These are phyloP conservation scores for Hypoxylon crocopeplum DNA, from an alignment of 495 filamentous ascomycete species.

Conservation along the genomic window DNA sequence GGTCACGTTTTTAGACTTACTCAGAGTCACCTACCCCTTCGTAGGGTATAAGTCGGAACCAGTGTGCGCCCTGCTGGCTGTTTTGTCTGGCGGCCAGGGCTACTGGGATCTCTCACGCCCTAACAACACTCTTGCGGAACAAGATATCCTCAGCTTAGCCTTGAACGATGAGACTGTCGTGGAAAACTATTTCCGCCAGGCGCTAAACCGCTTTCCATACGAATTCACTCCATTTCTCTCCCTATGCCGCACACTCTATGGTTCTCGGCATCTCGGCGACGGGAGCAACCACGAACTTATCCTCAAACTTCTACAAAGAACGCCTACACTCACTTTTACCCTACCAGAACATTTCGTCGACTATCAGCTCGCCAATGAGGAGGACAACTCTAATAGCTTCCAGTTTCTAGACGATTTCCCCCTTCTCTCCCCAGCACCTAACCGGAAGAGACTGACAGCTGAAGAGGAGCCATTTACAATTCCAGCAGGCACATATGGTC, in stretches of 20 bases:
- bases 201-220: constrained; percentile 81
- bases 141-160: constrained; percentile 57
- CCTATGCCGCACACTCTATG: constrained; percentile 49
- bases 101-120: constrained; percentile 60
- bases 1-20: constrained; percentile 66
- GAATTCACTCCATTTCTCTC: constrained; percentile 81
- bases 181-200: constrained; percentile 61
- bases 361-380: constrained; percentile 79
- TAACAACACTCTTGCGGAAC: constrained; percentile 47
- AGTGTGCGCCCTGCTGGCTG: constrained; percentile 64
- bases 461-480: constrained; percentile 57
- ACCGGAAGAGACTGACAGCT: constrained; percentile 35
- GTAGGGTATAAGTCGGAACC: constrained; percentile 73
- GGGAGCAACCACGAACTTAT: constrained; percentile 59
- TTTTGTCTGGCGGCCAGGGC: constrained; percentile 61
- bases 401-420: constrained; percentile 58
- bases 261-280: constrained; percentile 46
- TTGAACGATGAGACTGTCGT: constrained; percentile 62
- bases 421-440: constrained; percentile 54
- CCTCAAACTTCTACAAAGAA: constrained; percentile 63
- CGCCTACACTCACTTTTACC: constrained; percentile 74
- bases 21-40: constrained; percentile 62
- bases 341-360: constrained; percentile 68
- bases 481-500: constrained; percentile 70
- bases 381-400: constrained; percentile 79